Evolutionary conservation across 2,329 filamentous ascomycete genomes (phyloP).

Genomic region (Aspergillus fijiensis): DNA sequence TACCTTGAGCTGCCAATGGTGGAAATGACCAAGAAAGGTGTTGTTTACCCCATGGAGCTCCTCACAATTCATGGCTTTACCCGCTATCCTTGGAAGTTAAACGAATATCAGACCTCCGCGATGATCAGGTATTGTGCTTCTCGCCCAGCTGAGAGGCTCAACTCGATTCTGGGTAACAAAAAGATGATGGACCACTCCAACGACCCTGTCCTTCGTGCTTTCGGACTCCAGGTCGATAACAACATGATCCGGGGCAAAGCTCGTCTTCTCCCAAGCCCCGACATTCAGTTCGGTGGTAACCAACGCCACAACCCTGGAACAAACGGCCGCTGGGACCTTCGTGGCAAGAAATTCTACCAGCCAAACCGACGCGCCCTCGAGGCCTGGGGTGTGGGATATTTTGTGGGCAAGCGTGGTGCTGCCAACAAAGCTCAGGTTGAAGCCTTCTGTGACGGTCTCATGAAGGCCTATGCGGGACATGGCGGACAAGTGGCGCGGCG

Average conservation of each 20-base stretch:
- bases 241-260: constrained; percentile 68
- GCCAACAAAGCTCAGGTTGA: constrained; percentile 47
- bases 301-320: constrained; percentile 60
- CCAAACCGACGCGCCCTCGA: constrained; percentile 63
- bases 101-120: constrained; percentile 64
- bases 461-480: constrained; percentile 59
- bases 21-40: constrained; percentile 56
- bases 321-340: constrained; percentile 81
- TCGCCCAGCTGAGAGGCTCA: constrained; percentile 66
- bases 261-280: constrained; percentile 68
- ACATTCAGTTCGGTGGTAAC: constrained; percentile 64
- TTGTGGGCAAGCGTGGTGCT: constrained; percentile 56
- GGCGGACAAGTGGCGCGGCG: constrained; percentile 56
- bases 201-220: constrained; percentile 70
- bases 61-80: constrained; percentile 55
- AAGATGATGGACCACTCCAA: constrained; percentile 63
- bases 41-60: constrained; percentile 58
- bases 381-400: constrained; percentile 73
- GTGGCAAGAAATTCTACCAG: constrained; percentile 72
- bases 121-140: constrained; percentile 97
- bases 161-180: constrained; percentile 68
- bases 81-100: constrained; percentile 59
- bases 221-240: constrained; percentile 68
- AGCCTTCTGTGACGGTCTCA: constrained; percentile 61
- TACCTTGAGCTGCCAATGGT: constrained; percentile 55